Evolutionary conservation across 805 yeast species (phyloP).

Genomic region (Debaryomyces tyrocola): DNA sequence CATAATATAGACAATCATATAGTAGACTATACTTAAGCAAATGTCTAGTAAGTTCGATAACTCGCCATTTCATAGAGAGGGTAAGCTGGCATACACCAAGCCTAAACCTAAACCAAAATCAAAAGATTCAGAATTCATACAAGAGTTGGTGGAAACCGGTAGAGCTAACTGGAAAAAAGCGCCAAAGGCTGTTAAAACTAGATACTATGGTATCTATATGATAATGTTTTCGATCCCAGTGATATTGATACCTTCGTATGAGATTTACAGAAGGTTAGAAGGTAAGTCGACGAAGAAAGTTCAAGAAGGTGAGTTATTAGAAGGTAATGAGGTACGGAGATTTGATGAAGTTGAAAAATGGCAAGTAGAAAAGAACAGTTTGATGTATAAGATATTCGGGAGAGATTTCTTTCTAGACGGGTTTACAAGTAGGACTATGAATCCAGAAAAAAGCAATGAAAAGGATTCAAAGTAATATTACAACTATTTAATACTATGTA

Average conservation of each 20-base stretch:
- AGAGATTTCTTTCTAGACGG: constrained; percentile 44
- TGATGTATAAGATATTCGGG: constrained; percentile 40
- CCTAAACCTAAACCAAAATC: constrained; percentile 16
- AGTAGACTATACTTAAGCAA: not conserved
- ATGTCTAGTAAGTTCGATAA: constrained; percentile 21
- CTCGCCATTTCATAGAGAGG: constrained; percentile 32
- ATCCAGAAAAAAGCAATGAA: not conserved
- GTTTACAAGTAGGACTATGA: constrained; percentile 42
- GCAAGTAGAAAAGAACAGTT: constrained; percentile 36
- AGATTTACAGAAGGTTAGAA: constrained; percentile 34
- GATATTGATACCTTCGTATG: constrained; percentile 31
- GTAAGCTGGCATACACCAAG: constrained; percentile 8
- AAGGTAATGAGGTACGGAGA: constrained; percentile 30
- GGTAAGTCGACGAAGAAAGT: constrained; percentile 42
- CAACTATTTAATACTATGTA: not conserved
- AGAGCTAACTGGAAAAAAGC: constrained; percentile 46
- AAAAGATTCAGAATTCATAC: constrained; percentile 31
- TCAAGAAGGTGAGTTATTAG: constrained; percentile 39
- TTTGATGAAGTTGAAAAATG: constrained; percentile 42
- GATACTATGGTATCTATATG: constrained; percentile 39
- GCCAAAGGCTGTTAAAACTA: constrained; percentile 33
- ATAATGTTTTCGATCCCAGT: constrained; percentile 40
- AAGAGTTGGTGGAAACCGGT: constrained; percentile 39
- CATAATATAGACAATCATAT: no score
- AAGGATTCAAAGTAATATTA: not conserved